Conservation (phyloP, 2,329 filamentous ascomycete species). For the Endothia cerciana region DNA sequence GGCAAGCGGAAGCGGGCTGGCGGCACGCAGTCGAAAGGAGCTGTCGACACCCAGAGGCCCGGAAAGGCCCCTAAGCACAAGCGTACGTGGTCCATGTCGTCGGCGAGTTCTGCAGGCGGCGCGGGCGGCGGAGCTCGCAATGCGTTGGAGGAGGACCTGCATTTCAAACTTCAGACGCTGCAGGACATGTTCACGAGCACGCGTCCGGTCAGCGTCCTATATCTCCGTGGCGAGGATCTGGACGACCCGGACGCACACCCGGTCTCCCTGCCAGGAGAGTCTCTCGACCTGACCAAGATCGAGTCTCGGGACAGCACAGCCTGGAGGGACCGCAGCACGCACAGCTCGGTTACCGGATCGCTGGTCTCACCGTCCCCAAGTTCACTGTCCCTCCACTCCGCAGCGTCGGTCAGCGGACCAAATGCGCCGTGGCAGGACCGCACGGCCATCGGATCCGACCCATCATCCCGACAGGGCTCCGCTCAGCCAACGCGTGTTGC, state of each 20-base stretch:
- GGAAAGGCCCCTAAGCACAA: constrained; percentile 92
- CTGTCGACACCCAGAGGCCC: constrained; percentile 60
- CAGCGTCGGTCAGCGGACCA: constrained; percentile 49
- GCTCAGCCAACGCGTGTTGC: constrained; percentile 57
- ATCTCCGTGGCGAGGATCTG: constrained; percentile 73
- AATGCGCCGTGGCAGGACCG: constrained; percentile 61
- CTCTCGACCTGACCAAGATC: constrained; percentile 60
- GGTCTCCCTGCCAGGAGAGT: constrained; percentile 72
- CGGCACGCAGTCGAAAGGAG: constrained; percentile 45
- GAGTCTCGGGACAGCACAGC: constrained; percentile 52
- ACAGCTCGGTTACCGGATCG: constrained; percentile 62
- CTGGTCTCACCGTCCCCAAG: constrained; percentile 70
- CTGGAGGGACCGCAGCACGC: constrained; percentile 58
- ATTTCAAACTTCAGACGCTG: constrained; percentile 75
- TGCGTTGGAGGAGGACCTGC: constrained; percentile 74
- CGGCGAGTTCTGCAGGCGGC: constrained; percentile 64
- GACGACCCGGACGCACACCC: constrained; percentile 83
- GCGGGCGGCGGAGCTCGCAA: constrained; percentile 44
- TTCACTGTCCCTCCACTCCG: constrained; percentile 64
- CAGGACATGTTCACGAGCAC: constrained; percentile 92
- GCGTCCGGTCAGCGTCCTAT: constrained; percentile 75
- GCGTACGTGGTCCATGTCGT: constrained; percentile 93
- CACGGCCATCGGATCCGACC: constrained; percentile 53
- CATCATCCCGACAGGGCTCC: constrained; percentile 48
- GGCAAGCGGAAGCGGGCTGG: constrained; percentile 65